Evolutionary conservation across 768 basidiomycete genomes (phyloP).

Genomic region (Obba rivulosa): DNA sequence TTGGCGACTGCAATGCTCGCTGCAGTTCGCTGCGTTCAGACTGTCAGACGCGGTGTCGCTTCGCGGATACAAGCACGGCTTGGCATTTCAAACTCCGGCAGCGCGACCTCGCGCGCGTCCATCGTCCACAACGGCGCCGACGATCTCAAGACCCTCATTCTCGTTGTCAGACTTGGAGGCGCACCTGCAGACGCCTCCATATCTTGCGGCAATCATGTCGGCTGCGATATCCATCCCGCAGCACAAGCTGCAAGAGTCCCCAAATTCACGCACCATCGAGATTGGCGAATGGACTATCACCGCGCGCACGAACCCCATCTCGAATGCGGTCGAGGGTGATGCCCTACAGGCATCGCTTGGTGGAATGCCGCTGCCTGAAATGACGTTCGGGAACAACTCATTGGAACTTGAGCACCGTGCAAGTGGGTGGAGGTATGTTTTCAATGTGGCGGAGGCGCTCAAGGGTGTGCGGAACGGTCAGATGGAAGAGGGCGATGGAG

Average conservation of each 20-base stretch:
- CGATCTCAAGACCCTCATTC: neutral
- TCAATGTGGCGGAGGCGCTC: conserved; percentile 66
- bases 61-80: neutral
- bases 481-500: conserved; percentile 77
- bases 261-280: conserved; percentile 64
- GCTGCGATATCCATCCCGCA: conserved; percentile 45
- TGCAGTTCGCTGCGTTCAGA: neutral
- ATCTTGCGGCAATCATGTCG: conserved; percentile 31
- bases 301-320: conserved; percentile 71
- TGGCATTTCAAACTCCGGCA: conserved; percentile 11
- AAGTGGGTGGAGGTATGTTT: conserved; percentile 59
- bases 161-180: neutral
- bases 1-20: neutral
- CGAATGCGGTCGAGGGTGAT: conserved; percentile 72
- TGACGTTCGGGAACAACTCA: conserved; percentile 89
- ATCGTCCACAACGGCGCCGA: conserved; percentile 7
- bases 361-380: conserved; percentile 82
- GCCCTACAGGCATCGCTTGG: conserved; percentile 56
- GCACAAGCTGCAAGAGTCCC: conserved; percentile 64
- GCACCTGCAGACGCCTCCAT: conserved; percentile 4
- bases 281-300: conserved; percentile 67
- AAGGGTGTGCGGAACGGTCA: conserved; percentile 69
- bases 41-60: neutral
- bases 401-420: conserved; percentile 62
- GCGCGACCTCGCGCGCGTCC: conserved; percentile 8